A percentile compares a stretch with the other conserved stretches of the same genome.
phyloP scores from a whole-genome alignment of 768 basidiomycete genomes.

The Tulasnella calospora region DNA sequence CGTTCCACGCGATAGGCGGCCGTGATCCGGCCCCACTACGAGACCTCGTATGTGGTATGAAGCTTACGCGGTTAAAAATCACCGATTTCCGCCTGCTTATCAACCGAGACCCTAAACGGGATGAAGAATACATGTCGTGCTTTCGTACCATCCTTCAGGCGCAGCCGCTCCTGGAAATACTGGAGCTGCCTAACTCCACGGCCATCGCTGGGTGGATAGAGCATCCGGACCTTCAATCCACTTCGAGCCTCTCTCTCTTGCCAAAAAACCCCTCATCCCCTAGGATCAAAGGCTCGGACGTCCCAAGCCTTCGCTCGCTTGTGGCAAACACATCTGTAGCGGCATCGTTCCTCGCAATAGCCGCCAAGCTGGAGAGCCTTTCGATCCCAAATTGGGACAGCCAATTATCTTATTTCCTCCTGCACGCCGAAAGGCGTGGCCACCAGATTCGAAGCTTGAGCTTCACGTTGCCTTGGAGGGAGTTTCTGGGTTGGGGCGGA shows the following conservation, averaged over 20 bases:
- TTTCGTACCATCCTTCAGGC: neutral
- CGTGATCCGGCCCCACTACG: neutral
- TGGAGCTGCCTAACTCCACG: neutral
- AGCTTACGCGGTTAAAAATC: neutral
- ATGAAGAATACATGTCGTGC: neutral
- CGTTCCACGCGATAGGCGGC: neutral
- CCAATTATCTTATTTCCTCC: neutral
- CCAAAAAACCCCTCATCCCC: neutral
- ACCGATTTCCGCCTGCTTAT: neutral
- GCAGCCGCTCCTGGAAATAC: neutral
- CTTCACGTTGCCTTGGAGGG: neutral
- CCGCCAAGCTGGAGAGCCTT: neutral
- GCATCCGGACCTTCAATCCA: neutral
- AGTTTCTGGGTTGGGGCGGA: neutral
- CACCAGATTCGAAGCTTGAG: neutral
- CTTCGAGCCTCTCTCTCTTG: neutral
- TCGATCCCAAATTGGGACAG: neutral
- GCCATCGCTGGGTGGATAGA: neutral
- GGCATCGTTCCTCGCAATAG: neutral
- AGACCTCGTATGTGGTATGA: neutral
- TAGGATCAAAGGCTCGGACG: neutral
- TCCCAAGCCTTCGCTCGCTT: neutral
- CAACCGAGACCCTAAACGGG: too few species aligned
- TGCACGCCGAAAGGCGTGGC: neutral
- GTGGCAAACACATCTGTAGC: neutral